phyloP scores from a whole-genome alignment of 495 filamentous ascomycete genomes.

The Cetradonia linearis region DNA sequence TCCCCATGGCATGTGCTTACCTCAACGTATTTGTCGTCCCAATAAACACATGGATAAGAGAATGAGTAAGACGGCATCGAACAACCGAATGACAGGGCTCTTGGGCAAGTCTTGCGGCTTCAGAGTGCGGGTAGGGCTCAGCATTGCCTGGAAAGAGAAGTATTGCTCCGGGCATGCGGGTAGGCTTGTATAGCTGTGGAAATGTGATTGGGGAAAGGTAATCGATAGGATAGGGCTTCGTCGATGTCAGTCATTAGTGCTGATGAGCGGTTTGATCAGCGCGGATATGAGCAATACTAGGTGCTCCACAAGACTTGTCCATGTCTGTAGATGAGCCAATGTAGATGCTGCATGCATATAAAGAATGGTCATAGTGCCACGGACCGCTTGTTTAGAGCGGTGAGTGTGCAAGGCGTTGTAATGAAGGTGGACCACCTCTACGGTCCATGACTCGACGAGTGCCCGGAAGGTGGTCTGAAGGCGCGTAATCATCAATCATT shows the following conservation, averaged over 20 bases:
- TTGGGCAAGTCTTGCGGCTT: neutral
- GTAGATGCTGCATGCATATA: neutral
- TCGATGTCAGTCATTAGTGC: neutral
- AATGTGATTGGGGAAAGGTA: neutral
- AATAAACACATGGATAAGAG: constrained; percentile 1
- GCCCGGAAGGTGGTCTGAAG: neutral
- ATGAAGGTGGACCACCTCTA: neutral
- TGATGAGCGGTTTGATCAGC: constrained; percentile 8
- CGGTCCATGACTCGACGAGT: neutral
- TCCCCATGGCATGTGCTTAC: neutral
- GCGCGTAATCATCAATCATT: neutral
- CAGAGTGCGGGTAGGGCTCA: neutral
- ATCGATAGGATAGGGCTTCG: neutral
- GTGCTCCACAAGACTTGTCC: neutral
- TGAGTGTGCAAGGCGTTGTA: neutral
- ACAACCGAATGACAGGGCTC: neutral
- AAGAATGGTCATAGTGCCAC: neutral
- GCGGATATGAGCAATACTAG: constrained; percentile 7
- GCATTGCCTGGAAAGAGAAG: neutral
- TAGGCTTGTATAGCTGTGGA: neutral
- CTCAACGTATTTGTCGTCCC: constrained; percentile 1
- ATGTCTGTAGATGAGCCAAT: neutral
- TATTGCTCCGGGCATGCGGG: neutral
- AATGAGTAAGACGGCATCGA: neutral
- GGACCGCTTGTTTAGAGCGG: neutral